A percentile compares a stretch with the other conserved stretches of the same genome.
Conservation (phyloP, 2,329 filamentous ascomycete genomes). For the Beauveria pseudobassiana region DNA sequence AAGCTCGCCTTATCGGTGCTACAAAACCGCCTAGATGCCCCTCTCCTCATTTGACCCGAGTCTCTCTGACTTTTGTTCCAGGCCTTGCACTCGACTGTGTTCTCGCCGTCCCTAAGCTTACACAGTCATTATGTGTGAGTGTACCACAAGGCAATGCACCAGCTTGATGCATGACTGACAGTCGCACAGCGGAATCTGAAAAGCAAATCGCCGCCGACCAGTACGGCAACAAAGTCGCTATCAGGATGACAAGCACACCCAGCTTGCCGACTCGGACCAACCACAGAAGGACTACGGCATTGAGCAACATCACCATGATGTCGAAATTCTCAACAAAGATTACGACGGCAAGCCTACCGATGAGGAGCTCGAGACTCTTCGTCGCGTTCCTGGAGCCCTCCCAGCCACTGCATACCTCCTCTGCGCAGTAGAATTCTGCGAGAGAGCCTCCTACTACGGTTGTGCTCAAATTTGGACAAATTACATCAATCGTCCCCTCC, state of each 20-base stretch:
- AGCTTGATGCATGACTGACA: not conserved
- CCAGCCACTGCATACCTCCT: slow-evolving; percentile 48
- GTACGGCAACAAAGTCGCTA: not conserved
- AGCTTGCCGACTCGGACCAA: not conserved
- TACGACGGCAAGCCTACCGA: slow-evolving; percentile 40
- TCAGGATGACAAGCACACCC: not conserved
- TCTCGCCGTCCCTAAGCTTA: not conserved
- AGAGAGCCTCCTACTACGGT: slow-evolving; percentile 53
- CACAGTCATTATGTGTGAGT: slow-evolving; percentile 5
- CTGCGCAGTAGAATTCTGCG: slow-evolving; percentile 52
- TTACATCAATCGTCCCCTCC: slow-evolving; percentile 54
- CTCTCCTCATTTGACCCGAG: not conserved
- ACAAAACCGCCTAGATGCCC: not conserved
- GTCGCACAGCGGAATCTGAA: not conserved
- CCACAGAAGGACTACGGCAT: not conserved
- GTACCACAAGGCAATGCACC: not conserved
- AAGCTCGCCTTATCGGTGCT: not conserved
- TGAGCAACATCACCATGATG: slow-evolving; percentile 2
- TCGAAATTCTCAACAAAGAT: slow-evolving; percentile 14
- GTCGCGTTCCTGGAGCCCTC: slow-evolving; percentile 44
- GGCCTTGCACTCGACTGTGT: not conserved
- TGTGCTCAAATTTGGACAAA: slow-evolving; percentile 34
- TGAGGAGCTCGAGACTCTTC: slow-evolving; percentile 44
- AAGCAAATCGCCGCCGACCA: not conserved
- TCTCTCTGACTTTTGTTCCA: not conserved